phyloP scores from a whole-genome alignment of 164 flowering plant species.

The Vitis riparia region DNA sequence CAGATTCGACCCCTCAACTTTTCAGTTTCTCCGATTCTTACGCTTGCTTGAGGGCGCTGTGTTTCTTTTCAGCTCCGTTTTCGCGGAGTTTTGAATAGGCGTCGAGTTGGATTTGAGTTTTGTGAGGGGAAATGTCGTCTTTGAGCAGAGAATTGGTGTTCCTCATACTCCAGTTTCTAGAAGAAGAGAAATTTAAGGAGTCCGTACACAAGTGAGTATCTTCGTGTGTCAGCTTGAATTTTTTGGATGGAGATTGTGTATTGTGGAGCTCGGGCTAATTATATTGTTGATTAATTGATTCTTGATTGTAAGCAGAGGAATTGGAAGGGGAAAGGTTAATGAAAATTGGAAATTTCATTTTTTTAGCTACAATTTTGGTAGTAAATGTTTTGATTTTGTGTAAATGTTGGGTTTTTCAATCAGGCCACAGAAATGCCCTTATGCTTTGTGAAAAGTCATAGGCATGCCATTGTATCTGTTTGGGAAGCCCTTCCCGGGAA shows the following conservation, averaged over 20 bases:
- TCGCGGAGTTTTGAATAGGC: background rate
- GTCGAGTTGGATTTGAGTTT: slow-evolving; percentile 6
- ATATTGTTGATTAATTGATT: background rate
- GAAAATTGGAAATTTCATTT: too few relatives aligned
- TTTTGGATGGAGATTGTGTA: background rate
- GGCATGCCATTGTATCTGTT: too few relatives aligned
- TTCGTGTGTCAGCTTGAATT: background rate
- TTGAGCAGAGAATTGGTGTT: slow-evolving; percentile 92
- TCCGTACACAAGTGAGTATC: slow-evolving; percentile 72
- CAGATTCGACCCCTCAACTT: background rate
- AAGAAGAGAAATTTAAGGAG: slow-evolving; percentile 90
- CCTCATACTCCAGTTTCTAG: slow-evolving; percentile 88
- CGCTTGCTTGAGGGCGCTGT: background rate
- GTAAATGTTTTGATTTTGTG: too few relatives aligned
- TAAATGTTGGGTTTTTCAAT: too few relatives aligned
- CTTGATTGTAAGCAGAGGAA: too few relatives aligned
- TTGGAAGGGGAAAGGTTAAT: too few relatives aligned
- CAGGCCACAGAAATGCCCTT: too few relatives aligned
- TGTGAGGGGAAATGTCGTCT: slow-evolving; percentile 54
- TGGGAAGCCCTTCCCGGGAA: too few relatives aligned
- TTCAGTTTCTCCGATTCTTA: background rate
- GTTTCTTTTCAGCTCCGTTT: background rate
- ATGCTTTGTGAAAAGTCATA: too few relatives aligned
- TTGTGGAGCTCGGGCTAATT: background rate
- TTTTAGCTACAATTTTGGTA: too few relatives aligned